Percentiles rank a stretch among this genome's conserved stretches.
phyloP scores from a whole-genome alignment of 192 early-diverging fungal species.

The Rhizophagus sp. region DNA sequence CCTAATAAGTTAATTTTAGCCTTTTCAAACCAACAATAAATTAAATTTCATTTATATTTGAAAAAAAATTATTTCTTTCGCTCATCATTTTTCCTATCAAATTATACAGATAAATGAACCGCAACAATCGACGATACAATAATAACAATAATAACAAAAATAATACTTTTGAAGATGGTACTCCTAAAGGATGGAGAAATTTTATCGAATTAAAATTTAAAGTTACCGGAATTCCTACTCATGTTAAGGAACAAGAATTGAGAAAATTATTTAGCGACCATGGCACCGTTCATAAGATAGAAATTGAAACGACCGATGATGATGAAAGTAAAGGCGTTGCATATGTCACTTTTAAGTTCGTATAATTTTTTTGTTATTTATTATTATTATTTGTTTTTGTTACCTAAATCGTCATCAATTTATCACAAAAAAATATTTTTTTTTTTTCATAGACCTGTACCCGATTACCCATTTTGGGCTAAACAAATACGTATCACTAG shows the following conservation, averaged over 20 bases:
- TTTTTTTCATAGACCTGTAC: background rate
- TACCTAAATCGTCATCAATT: too few relatives aligned
- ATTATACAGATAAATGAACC: too few relatives aligned
- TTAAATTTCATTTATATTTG: too few relatives aligned
- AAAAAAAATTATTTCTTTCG: too few relatives aligned
- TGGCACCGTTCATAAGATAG: constrained; percentile 30
- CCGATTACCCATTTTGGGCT: constrained; percentile 1
- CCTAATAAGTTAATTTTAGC: too few relatives aligned
- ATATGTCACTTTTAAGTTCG: constrained; percentile 26
- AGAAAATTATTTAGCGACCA: constrained; percentile 18
- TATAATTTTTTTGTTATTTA: background rate
- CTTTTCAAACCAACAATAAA: too few relatives aligned
- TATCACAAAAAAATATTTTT: too few relatives aligned
- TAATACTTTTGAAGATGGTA: too few relatives aligned
- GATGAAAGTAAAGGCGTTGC: background rate
- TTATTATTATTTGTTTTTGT: background rate
- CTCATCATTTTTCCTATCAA: too few relatives aligned
- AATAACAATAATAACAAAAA: too few relatives aligned
- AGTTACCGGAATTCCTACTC: constrained; percentile 19
- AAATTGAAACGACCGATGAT: constrained; percentile 27
- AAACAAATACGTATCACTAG: constrained; percentile 30
- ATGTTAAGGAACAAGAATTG: constrained; percentile 1
- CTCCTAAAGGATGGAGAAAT: background rate
- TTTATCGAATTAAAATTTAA: constrained; percentile 5
- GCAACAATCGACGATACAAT: too few relatives aligned